Base-by-base conservation (phyloP, 2,329 filamentous ascomycete genomes). In the Phyllosticta citribraziliensis region DNA sequence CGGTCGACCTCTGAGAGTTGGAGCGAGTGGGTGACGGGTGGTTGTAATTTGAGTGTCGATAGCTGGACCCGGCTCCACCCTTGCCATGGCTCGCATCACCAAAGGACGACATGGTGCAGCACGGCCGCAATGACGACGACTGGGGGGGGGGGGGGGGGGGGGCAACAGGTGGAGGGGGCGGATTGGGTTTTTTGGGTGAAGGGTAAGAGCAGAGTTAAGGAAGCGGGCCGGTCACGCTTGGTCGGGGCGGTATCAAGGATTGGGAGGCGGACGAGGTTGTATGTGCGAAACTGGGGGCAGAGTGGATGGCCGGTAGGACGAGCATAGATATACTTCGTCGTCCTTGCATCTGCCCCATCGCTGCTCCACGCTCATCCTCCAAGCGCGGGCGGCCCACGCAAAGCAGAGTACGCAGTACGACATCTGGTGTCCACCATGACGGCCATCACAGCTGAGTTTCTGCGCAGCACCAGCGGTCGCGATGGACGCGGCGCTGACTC, bases 311-410 rank as follows among this genome's bases (percentile, higher is more conserved):
- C 58, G 52, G 53, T 56, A 59, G 58, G 58, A 60, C 58, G 55
- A 55, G 30, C 30, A 53, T 60, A 60, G 58, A 60, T 60, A 60
- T 60, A 60, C 58, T 60, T 60, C 27, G 27, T 47, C 55, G 58
- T 56, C 52, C 58, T 55, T 60, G 58, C 58, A 60, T 60, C 58
- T 60, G 57, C 50, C 52, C 52, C 35, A 47, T 47, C 58, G 58
- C 58, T 54, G 40, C 52, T 59, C 52, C 22, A 47, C 47, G 57
- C 57, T 30, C 52, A 53, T 54, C 12, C 51, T 40, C 27, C 50
- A 54, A 40, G 57, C 57, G 57, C 57, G 50, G 56, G 47, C 35
- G 57, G 57, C 57, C 40, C 40, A 54, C 35, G 51, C 57, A 58
- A 53, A 60, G 58, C 52, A 56, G 52, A 56, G 51, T 52, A 56